Evolutionary conservation across 805 yeast species (phyloP), one percentile per base, ranked within the genome.

Genomic region (Lipomyces oligophaga): DNA sequence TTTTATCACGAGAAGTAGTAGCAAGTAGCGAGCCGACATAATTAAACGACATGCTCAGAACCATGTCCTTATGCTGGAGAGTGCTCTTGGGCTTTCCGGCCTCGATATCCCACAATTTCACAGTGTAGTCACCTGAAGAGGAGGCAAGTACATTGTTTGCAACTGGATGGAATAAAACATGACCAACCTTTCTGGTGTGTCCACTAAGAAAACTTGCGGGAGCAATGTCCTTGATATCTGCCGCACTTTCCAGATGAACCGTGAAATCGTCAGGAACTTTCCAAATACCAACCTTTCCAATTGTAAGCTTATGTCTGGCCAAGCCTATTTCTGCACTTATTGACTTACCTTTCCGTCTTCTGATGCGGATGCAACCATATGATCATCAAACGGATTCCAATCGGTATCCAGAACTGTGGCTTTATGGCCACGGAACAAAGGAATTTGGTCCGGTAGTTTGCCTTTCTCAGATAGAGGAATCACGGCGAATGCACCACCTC

Each of bases 401-500:
- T 85, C 95, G 0, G 97, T 90, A 68, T 93, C 99, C 58, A 93
- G 75, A 28, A 93, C 97, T 6, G 94, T 83, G 22, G 95, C 96
- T 26, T 89, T 84, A 66, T 90, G 98, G 13, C 98, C 98, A 60
- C 96, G 79, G 67, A 90, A 93, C 57, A 93, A 74, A 1, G 98
- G 93, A 39, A 88, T 89, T 51, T 82, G 79, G 59, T 93, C 99
- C 3, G 96, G 97, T 5, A 89, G 81, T 63, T 89, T 93, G 7
- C 98, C 97, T 16, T 79, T 81, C 65, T 90, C 96, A 6, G 65
- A 64, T 21, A 86, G 70, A 1, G 98, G 98, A 50, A 93, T 80
- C 10, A 94, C 85, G 1, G 96, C 96, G 71, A 93, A 89, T 0
- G 97, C 94, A 43, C 99, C 99, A 54, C 97, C 97, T 33, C 97